Conservation (phyloP, 2,329 filamentous ascomycete species). For the Phaeosphaeriaceae sp. region DNA sequence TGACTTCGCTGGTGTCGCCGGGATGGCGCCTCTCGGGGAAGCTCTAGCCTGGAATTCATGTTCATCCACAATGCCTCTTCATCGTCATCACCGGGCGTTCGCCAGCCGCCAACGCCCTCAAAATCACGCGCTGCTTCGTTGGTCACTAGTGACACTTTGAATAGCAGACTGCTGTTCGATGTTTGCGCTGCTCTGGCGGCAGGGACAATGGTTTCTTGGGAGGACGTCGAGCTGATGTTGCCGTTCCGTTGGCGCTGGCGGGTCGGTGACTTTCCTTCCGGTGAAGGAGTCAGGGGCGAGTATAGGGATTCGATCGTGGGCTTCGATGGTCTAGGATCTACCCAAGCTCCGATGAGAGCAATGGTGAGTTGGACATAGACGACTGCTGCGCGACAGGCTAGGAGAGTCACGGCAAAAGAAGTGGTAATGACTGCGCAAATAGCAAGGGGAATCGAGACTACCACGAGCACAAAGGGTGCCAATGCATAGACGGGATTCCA, state of each 20-base stretch:
- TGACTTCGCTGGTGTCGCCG: conserved; percentile 41
- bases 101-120: conserved; percentile 54
- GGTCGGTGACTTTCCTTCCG: conserved; percentile 30
- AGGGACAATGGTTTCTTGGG: conserved; percentile 26
- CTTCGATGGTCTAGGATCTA: conserved; percentile 29
- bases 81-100: conserved; percentile 45
- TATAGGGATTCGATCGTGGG: conserved; percentile 11
- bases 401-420: conserved; percentile 45
- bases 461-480: conserved; percentile 45
- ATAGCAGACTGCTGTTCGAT: conserved; percentile 40
- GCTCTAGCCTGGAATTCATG: conserved; percentile 51
- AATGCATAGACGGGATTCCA: conserved; percentile 44
- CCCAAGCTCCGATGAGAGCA: conserved; percentile 48
- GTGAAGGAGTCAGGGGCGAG: conserved; percentile 15
- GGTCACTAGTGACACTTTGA: conserved; percentile 43
- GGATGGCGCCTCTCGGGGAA: conserved; percentile 41
- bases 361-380: conserved; percentile 53
- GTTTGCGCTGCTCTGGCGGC: conserved; percentile 22
- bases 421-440: conserved; percentile 50
- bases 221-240: conserved; percentile 32
- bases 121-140: conserved; percentile 48
- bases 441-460: conserved; percentile 49
- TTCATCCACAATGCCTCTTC: conserved; percentile 55
- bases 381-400: conserved; percentile 49
- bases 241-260: conserved; percentile 32